Evolutionary conservation across 306 rosid genomes (phyloP).

Genomic region (Mimosa pudica): DNA sequence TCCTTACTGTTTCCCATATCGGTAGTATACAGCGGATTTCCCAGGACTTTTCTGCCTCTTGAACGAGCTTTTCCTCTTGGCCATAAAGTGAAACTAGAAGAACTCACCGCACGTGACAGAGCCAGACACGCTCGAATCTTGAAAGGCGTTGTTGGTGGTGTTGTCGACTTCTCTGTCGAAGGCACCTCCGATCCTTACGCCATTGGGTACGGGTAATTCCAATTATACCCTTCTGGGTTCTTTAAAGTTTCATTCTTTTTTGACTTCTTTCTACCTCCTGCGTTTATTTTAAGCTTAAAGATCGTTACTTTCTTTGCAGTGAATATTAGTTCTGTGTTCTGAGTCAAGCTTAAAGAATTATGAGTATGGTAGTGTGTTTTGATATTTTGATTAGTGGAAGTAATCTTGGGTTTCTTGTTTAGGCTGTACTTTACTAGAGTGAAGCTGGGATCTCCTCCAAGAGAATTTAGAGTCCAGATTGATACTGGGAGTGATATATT

Average conservation of each 20-base stretch:
- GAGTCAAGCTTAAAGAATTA: neutral
- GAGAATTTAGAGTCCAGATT: constrained; percentile 85
- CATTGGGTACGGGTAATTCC: constrained; percentile 61
- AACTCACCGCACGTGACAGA: constrained; percentile 67
- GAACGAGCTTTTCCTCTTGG: constrained; percentile 60
- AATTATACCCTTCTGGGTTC: constrained; percentile 37
- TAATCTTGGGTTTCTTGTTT: constrained; percentile 42
- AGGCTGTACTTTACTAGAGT: constrained; percentile 91
- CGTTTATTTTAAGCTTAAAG: neutral
- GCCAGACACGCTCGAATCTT: constrained; percentile 72
- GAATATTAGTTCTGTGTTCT: constrained; percentile 34
- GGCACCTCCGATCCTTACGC: constrained; percentile 80
- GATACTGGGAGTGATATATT: constrained; percentile 94
- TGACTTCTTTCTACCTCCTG: constrained; percentile 22
- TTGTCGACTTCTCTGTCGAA: constrained; percentile 76
- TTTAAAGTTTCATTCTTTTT: constrained; percentile 11
- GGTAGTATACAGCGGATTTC: constrained; percentile 47
- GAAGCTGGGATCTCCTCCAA: constrained; percentile 88
- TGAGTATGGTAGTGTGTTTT: neutral
- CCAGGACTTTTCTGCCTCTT: constrained; percentile 53
- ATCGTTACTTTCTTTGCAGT: neutral
- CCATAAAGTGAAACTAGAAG: constrained; percentile 54
- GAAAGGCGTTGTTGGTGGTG: constrained; percentile 56
- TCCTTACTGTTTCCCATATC: constrained; percentile 38
- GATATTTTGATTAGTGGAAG: neutral